phyloP scores from a whole-genome alignment of 2,329 filamentous ascomycete genomes.

The Xylariaceae sp. region DNA sequence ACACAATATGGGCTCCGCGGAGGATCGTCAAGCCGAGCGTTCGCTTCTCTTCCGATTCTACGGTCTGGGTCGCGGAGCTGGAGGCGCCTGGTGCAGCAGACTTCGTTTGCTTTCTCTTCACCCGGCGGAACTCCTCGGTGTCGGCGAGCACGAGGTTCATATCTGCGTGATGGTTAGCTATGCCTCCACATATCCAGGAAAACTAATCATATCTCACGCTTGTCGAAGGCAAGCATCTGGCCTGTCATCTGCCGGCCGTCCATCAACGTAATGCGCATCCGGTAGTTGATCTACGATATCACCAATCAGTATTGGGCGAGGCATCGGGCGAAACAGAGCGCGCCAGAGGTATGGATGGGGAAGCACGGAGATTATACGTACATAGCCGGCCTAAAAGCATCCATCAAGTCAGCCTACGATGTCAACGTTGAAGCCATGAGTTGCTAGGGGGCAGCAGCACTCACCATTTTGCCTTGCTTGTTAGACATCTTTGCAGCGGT shows the following conservation, averaged over 20 bases:
- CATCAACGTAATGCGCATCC: conserved; percentile 93
- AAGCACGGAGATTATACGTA: conserved; percentile 38
- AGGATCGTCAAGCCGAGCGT: conserved; percentile 94
- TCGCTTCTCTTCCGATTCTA: conserved; percentile 93
- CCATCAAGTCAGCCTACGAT: conserved; percentile 51
- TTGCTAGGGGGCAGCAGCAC: conserved; percentile 35
- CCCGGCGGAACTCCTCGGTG: conserved; percentile 92
- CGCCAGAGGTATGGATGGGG: background rate
- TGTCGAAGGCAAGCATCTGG: conserved; percentile 98
- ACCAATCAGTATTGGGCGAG: conserved; percentile 17
- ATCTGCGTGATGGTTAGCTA: conserved; percentile 30
- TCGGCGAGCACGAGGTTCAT: conserved; percentile 99
- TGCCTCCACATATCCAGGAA: background rate
- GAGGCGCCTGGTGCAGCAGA: conserved; percentile 55
- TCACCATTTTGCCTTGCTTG: conserved; percentile 99
- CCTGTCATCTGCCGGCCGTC: conserved; percentile 95
- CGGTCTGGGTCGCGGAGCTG: conserved; percentile 50
- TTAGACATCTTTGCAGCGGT: conserved; percentile 58
- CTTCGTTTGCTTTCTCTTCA: conserved; percentile 79
- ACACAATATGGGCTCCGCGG: conserved; percentile 89
- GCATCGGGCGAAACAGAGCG: conserved; percentile 2
- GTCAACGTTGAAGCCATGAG: conserved; percentile 42
- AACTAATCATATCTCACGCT: conserved; percentile 33
- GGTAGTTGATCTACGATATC: conserved; percentile 92
- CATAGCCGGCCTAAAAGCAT: conserved; percentile 59